phyloP scores from a whole-genome alignment of 768 basidiomycete genomes.

The Candolleomyces aberdarensis region DNA sequence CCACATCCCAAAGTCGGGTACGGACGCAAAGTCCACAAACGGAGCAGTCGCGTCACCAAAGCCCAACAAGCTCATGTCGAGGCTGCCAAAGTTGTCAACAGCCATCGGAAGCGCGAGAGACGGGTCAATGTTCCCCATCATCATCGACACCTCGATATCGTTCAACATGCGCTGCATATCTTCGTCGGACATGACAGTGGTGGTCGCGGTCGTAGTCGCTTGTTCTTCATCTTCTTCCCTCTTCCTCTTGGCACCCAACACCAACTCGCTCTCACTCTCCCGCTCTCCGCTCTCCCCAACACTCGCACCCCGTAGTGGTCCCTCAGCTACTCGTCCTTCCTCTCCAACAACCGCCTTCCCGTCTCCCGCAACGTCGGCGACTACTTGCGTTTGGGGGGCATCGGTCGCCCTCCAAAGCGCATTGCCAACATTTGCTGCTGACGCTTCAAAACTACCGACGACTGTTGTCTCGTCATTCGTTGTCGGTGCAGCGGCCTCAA shows the following conservation, averaged over 20 bases:
- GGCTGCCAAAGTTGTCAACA: conserved; percentile 11
- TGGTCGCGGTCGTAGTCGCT: neutral
- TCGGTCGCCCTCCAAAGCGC: conserved; percentile 12
- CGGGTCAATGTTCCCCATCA: conserved; percentile 7
- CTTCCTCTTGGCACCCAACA: conserved; percentile 10
- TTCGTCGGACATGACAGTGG: conserved; percentile 10
- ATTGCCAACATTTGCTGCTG: conserved; percentile 17
- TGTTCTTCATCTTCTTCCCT: conserved; percentile 12
- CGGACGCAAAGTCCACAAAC: conserved; percentile 1
- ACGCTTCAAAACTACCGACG: conserved; percentile 4
- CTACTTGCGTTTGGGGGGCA: conserved; percentile 18
- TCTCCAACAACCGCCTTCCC: conserved; percentile 6
- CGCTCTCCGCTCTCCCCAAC: conserved; percentile 10
- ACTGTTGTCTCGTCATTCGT: conserved; percentile 19
- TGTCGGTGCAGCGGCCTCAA: conserved; percentile 40
- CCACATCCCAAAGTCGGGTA: conserved; percentile 6
- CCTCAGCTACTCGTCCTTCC: neutral
- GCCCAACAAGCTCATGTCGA: conserved; percentile 6
- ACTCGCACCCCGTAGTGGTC: neutral
- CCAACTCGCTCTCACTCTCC: neutral
- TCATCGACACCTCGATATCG: conserved; percentile 13
- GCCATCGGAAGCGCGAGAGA: conserved; percentile 2
- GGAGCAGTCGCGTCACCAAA: neutral
- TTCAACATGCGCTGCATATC: conserved; percentile 19
- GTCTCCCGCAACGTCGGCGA: neutral